A percentile compares a stretch with the other conserved stretches of the same genome.
phyloP scores from a whole-genome alignment of 257 asterid species.

The Plantago ovata region DNA sequence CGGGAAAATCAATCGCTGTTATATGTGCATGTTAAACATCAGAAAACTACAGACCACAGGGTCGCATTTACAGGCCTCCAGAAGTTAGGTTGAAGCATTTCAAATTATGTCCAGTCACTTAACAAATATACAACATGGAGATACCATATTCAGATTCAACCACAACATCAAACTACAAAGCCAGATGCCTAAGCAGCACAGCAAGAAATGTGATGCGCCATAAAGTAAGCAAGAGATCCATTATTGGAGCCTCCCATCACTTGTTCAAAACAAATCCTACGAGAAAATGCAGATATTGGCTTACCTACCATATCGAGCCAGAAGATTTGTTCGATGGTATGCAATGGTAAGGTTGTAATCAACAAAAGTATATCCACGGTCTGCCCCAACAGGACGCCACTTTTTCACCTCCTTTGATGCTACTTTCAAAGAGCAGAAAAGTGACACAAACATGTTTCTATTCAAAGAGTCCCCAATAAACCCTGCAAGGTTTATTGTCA shows the following conservation, averaged over 20 bases:
- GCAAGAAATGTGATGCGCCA: not conserved
- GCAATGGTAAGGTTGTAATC: constrained; percentile 85
- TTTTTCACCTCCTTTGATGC: constrained; percentile 69
- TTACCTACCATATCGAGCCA: constrained; percentile 98
- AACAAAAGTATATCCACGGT: constrained; percentile 87
- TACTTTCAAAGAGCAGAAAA: constrained; percentile 67
- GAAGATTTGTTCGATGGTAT: constrained; percentile 89
- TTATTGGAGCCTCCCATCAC: constrained; percentile 11
- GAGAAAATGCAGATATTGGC: constrained; percentile 25
- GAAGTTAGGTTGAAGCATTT: no score
- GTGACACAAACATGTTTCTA: constrained; percentile 92
- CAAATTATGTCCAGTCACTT: no score
- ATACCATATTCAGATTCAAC: not conserved
- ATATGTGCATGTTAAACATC: no score
- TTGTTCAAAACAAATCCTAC: not conserved
- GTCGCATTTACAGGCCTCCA: no score
- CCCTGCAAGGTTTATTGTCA: constrained; percentile 62
- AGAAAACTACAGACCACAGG: no score
- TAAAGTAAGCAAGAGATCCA: constrained; percentile 7
- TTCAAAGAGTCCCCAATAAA: constrained; percentile 97
- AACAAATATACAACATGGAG: no score
- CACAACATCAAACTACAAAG: not conserved
- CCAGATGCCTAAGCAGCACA: constrained; percentile 4
- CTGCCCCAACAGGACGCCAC: constrained; percentile 98
- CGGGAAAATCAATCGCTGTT: no score